These are phyloP conservation scores for Dendrobium huoshanense DNA, from an alignment of 106 monocot species.

Conservation along the genomic window DNA sequence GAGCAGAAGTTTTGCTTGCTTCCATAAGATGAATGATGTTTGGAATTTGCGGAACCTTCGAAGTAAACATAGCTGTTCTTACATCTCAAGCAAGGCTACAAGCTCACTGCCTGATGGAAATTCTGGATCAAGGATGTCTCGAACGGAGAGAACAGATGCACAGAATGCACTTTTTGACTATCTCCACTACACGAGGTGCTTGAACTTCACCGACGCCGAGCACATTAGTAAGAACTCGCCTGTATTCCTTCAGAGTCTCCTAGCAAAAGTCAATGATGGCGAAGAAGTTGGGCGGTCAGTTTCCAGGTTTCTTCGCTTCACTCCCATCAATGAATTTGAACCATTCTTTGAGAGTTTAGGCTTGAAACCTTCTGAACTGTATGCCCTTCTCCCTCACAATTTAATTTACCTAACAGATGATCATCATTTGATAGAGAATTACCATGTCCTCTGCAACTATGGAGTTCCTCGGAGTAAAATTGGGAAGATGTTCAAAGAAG, in stretches of 20 bases:
- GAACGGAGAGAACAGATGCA: constrained; percentile 23
- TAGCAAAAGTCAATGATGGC: constrained; percentile 32
- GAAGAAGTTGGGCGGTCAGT: constrained; percentile 30
- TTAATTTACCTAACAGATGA: constrained; percentile 72
- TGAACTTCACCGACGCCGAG: constrained; percentile 62
- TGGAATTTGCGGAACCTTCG: background rate
- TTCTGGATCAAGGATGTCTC: constrained; percentile 21
- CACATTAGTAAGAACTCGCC: constrained; percentile 80
- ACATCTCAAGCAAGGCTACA: constrained; percentile 6
- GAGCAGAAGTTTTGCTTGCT: background rate
- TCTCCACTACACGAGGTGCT: constrained; percentile 49
- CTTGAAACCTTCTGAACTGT: constrained; percentile 46
- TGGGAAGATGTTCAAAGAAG: constrained; percentile 80
- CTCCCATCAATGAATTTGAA: constrained; percentile 93
- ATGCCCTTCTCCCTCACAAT: constrained; percentile 42
- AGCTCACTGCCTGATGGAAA: constrained; percentile 2
- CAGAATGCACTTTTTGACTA: constrained; percentile 76
- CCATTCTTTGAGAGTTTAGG: constrained; percentile 96
- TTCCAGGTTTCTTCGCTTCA: constrained; percentile 45
- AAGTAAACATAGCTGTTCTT: background rate
- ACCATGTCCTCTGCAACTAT: constrained; percentile 67
- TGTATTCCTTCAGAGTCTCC: constrained; percentile 42
- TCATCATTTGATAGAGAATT: constrained; percentile 49
- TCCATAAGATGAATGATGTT: background rate
- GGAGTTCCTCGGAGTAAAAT: constrained; percentile 77